Conservation (phyloP, 305 asterid species). For the Fraxinus angustifolia region DNA sequence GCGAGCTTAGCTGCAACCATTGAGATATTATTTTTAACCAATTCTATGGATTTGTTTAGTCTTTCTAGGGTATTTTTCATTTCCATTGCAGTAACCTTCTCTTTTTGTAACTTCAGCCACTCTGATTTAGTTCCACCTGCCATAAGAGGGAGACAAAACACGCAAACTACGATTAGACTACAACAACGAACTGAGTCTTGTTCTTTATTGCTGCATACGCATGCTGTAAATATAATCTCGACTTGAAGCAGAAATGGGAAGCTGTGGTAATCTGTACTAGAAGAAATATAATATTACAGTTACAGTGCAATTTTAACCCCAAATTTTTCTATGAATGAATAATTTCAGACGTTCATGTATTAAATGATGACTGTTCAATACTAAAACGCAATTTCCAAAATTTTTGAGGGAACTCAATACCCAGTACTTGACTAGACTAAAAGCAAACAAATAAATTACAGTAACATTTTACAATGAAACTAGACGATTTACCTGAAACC, state of each 20-base stretch:
- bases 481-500: slow-evolving; percentile 50
- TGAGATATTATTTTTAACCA: slow-evolving; percentile 45
- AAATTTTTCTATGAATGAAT: not conserved
- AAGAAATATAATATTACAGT: not conserved
- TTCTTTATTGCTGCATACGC: not conserved
- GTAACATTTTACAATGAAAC: not conserved
- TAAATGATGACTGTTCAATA: not conserved
- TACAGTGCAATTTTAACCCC: not conserved
- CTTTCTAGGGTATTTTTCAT: slow-evolving; percentile 56
- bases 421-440: not conserved
- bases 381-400: not conserved
- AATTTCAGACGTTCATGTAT: not conserved
- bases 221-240: not conserved
- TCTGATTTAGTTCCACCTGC: slow-evolving; percentile 62
- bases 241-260: not conserved
- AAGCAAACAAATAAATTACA: not conserved
- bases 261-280: not conserved
- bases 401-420: not conserved
- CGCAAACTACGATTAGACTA: not conserved
- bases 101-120: slow-evolving; percentile 49
- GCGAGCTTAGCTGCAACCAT: slow-evolving; percentile 74
- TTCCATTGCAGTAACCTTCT: slow-evolving; percentile 62
- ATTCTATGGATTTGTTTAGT: slow-evolving; percentile 39
- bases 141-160: slow-evolving; percentile 1
- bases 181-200: not conserved